Evolutionary conservation across 176 grass and related monocot genomes (phyloP), one percentile per base, ranked within the genome.

Genomic region (Calamus simplicifolius): DNA sequence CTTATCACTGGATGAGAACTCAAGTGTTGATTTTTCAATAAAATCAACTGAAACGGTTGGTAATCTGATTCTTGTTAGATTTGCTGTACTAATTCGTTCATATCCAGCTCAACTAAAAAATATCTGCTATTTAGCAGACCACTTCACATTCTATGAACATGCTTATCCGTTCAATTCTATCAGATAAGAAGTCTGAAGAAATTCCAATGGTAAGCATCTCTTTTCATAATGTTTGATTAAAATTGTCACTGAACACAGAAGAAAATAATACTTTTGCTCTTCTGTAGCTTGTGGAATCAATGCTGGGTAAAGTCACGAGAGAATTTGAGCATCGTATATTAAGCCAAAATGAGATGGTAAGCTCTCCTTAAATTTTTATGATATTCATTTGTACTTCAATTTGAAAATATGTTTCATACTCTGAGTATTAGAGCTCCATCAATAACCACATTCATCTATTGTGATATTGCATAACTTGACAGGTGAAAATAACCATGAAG

Each of bases 101-200:
- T 43, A 43, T 10, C 35, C 10, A 43, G 35, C 13, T 43, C 35
- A 43, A 2, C 35, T 43, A 43, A 43, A n/a, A 7, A 43, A 43
- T 43, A 0, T 43, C 35, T 2, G 1, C 12, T 43, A 8, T 7
- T 59, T 64, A 55, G 56, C 78, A 97, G 92, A 82, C 57, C 26
- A 76, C 69, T 66, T 78, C 87, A 75, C 77, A 82, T 50, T 88
- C 87, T 29, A 55, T 97, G 51, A 66, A 52, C 19, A 82, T 91
- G 75, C 66, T 97, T 68, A 69, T 97, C 29, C 83, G 80, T 63
- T 78, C 69, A 4, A 71, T 91, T 79, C 58, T 97, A 6, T 78
- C 84, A 49, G 81, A 87, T 58, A 97, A 85, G 67, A 91, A 80
- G 77, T 78, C 84, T 17, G 92, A 97, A 72, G 87, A 97, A 87